Evolutionary conservation across 345 rosid genomes (phyloP), one percentile per base, ranked within the genome.

Genomic region (Excoecaria agallocha): DNA sequence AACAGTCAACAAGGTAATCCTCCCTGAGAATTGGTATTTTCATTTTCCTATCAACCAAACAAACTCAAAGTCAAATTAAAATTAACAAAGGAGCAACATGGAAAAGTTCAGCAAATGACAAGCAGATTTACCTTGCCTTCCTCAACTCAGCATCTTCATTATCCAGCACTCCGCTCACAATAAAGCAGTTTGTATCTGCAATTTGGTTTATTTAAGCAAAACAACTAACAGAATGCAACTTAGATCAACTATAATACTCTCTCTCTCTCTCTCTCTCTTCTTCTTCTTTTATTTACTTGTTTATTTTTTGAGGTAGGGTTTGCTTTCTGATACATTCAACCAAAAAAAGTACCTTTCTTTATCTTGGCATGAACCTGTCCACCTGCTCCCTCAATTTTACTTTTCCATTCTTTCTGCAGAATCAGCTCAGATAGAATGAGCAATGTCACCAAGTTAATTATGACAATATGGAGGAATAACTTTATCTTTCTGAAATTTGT

Each of bases 351-450:
- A 93, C 99, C 97, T 71, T 87, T 93, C 81, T 86, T 93, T 79
- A 87, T 85, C 69, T 84, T 93, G 37, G 88, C 79, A 84, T 95
- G 96, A 82, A 89, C 69, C 43, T 81, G 76, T 39, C 93, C 96
- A 80, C 99, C 96, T 24, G 85, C 88, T 78, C 66, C 94, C 83
- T 85, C 90, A 78, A 90, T 87, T 81, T 89, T 89, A 39, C 66
- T 82, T 77, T 88, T 93, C 99, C 99, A 93, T 71, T 86, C 87
- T 84, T 85, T 79, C 99, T 95, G 89, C 77, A 86, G 73, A 79
- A 71, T 45, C 49, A 70, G 57, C 66, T 41, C 55, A 81, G 66
- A 78, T 57, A 79, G 72, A 75, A 79, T 65, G 24, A 74, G 69
- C 41, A 73, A 15, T 67, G 51, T 45, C 9, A 67, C 12, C 65